Base-by-base conservation (phyloP, 2,329 filamentous ascomycete genomes). In the Pleurostoma richardsiae region DNA sequence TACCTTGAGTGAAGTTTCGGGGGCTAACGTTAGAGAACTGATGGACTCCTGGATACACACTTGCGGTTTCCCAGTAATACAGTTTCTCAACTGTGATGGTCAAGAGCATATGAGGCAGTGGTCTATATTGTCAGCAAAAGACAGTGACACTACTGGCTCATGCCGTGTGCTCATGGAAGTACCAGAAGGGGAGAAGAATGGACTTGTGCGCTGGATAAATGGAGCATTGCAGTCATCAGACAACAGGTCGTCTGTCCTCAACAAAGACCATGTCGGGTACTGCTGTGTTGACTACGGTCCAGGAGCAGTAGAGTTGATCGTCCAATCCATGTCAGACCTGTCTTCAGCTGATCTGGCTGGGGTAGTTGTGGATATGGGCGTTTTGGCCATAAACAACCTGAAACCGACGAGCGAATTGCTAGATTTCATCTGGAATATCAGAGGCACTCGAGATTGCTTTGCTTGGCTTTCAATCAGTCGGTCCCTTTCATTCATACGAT, bases 21-120 rank as follows among this genome's bases (percentile, higher is more conserved):
- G 82, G 43, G 84, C 85, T 62, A 80, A 86, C 46, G 80, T 88
- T 29, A 76, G 81, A 59, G 73, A 77, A 46, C 76, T 86, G 49
- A 87, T 87, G 78, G 79, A 84, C 49, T 80, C 82, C 53, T 88
- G 84, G 84, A 87, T 82, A 28, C 85, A 85, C 70, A 80, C 85
- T 49, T 78, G 86, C 49, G 84, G 85, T 41, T 86, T 80, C 66
- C 84, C 84, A 5, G 81, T 88, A 40, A 68, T 88, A 42, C 79
- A 74, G 30, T 82, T 87, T 28, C 39, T 27, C 33, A n/a, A 36
- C n/a, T n/a, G 8, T n/a, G n/a, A 8, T 36, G 33, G 8, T 8
- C 33, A n/a, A 8, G 33, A 36, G 8, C 8, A 8, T 36, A 8
- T 36, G n/a, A 36, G n/a, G 33, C 33, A 36, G 33, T 36, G 8